These are phyloP conservation scores for Incumbomyces lentus DNA, from an alignment of 2,329 filamentous ascomycete species.

Conservation along the genomic window DNA sequence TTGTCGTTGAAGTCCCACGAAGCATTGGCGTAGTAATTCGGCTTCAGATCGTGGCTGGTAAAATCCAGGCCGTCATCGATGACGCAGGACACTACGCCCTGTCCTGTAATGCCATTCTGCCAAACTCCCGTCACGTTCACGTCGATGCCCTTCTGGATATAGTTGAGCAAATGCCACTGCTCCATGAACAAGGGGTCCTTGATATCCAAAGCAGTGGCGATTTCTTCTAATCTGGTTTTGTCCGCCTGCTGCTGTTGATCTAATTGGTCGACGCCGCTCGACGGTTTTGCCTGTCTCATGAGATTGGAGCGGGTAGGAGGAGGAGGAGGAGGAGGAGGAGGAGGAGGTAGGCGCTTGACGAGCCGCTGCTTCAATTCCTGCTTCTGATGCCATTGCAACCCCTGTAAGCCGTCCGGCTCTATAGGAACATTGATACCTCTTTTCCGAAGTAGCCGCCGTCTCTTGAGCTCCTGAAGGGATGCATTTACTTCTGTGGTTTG, in stretches of 20 bases:
- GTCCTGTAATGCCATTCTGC: constrained; percentile 80
- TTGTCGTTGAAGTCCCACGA: constrained; percentile 96
- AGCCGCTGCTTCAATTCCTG: constrained; percentile 53
- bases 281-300: neutral
- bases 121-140: constrained; percentile 94
- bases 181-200: constrained; percentile 81
- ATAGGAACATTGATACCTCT: neutral
- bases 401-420: constrained; percentile 52
- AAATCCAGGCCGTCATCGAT: constrained; percentile 95
- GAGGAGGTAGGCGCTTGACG: constrained; percentile 46
- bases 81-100: constrained; percentile 81
- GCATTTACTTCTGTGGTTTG: constrained; percentile 45
- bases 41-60: constrained; percentile 82
- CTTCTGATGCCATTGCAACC: constrained; percentile 70
- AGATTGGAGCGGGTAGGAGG: too few relatives aligned
- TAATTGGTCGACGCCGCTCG: neutral
- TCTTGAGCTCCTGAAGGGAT: constrained; percentile 42
- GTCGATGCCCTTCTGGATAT: constrained; percentile 71
- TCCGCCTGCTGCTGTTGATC: constrained; percentile 34
- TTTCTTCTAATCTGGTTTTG: constrained; percentile 46
- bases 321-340: constrained; percentile 16
- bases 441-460: constrained; percentile 34
- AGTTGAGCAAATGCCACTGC: constrained; percentile 93
- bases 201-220: constrained; percentile 62
- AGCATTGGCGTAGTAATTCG: constrained; percentile 85